Evolutionary conservation across 2,329 filamentous ascomycete genomes (phyloP), one percentile per base, ranked within the genome.

Genomic region (Fusarium subglutinans): DNA sequence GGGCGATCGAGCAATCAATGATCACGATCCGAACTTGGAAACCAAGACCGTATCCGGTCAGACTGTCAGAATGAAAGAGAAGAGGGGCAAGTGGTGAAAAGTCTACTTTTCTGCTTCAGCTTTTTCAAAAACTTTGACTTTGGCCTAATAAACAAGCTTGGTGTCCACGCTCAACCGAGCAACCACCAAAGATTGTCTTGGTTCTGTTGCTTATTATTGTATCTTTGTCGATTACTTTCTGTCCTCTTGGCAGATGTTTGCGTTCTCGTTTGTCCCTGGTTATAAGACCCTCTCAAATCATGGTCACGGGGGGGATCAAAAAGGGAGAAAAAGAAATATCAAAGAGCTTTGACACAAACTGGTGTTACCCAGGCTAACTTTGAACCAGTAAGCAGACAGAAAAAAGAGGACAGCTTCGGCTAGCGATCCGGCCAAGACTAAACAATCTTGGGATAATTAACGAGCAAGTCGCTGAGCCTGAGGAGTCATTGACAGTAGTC

Each of bases 1-100:
- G 43, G 54, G 59, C 51, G 48, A 61, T 56, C 26, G 40, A 64
- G 65, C 28, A 63, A 64, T 69, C 58, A 65, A 55, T 58, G 41
- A 65, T 66, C 58, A 72, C 56, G 58, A 74, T 64, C 43, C 35
- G 26, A 48, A 38, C 30, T 33, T 56, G 24, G 20, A 47, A 48
- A 35, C 33, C 43, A 68, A 59, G 55, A 54, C 71, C 47, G 51
- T 59, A 74, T 68, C 70, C 54, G 50, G 70, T 20, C 67, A 68
- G 44, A 41, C 15, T 20, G 20, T 28, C 24, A 40, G 51, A 54
- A 54, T 54, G 11, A 54, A 33, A 63, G 66, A 67, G 55, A 67
- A 70, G 65, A 69, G 57, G 71, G 70, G 62, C 56, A 64, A 48
- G 55, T 70, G 38, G 50, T 74, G 35, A 65, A 74, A 74, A 69